Conservation (phyloP, 2,329 filamentous ascomycete genomes). For the Fusarium piperis region DNA sequence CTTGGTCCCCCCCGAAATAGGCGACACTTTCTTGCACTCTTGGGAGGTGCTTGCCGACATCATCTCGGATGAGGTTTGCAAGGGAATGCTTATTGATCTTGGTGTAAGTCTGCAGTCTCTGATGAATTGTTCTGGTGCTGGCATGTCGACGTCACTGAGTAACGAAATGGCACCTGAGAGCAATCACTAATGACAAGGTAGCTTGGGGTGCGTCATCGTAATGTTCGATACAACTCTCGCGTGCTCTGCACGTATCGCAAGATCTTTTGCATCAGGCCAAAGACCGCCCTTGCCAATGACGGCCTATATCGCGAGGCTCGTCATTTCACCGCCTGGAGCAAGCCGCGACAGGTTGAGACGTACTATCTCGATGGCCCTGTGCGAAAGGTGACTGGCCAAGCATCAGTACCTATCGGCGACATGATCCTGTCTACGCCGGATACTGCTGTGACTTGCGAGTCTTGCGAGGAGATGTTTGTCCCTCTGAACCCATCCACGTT, state of each 20-base stretch:
- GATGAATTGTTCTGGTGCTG: neutral
- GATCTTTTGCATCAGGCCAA: slow-evolving; percentile 26
- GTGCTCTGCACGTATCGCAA: slow-evolving; percentile 44
- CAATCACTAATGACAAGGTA: neutral
- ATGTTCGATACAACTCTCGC: slow-evolving; percentile 50
- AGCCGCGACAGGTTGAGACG: slow-evolving; percentile 28
- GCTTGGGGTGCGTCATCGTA: slow-evolving; percentile 40
- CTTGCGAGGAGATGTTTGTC: neutral
- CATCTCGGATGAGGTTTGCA: slow-evolving; percentile 40
- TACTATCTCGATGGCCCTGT: slow-evolving; percentile 41
- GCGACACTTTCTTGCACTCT: slow-evolving; percentile 48
- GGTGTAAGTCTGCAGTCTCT: slow-evolving; percentile 14
- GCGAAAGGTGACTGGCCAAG: slow-evolving; percentile 45
- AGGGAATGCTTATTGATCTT: slow-evolving; percentile 43
- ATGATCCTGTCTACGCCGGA: neutral
- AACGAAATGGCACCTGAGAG: neutral
- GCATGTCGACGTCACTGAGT: neutral
- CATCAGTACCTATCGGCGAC: slow-evolving; percentile 52
- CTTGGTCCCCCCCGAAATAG: slow-evolving; percentile 37
- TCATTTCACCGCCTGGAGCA: neutral
- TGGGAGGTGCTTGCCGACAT: slow-evolving; percentile 46
- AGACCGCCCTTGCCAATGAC: slow-evolving; percentile 41
- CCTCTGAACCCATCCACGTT: slow-evolving; percentile 7
- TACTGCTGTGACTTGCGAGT: neutral
- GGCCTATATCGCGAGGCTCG: neutral